These are phyloP conservation scores for Rhodotorula sp. DNA, from an alignment of 1,284 basidiomycete species.

Conservation along the genomic window DNA sequence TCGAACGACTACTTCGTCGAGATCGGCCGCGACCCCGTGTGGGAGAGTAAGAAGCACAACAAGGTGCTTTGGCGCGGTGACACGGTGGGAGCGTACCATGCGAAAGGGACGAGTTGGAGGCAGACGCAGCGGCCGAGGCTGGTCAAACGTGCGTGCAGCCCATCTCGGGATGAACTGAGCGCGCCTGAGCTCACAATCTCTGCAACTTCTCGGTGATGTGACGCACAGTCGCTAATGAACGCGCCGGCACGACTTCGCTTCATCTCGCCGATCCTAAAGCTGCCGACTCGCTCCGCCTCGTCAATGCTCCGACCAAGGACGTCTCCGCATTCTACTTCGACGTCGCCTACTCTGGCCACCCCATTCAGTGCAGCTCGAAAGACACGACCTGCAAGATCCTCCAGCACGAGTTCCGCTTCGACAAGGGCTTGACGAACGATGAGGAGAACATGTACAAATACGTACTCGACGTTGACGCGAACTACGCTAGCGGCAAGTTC, in stretches of 20 bases:
- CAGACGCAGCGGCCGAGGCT: conserved; percentile 27
- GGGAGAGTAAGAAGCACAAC: conserved; percentile 51
- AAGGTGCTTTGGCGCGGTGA: conserved; percentile 51
- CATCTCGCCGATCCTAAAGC: conserved; percentile 18
- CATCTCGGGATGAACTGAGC: neutral
- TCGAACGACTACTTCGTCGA: conserved; percentile 39
- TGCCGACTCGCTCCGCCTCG: conserved; percentile 20
- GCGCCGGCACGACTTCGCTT: conserved; percentile 1
- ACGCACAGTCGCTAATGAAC: conserved; percentile 14
- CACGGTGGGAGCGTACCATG: conserved; percentile 47
- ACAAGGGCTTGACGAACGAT: conserved; percentile 5
- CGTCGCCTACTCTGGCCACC: conserved; percentile 25
- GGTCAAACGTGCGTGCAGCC: conserved; percentile 20
- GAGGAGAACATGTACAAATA: conserved; percentile 44
- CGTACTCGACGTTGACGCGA: conserved; percentile 45
- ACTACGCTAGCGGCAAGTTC: conserved; percentile 41
- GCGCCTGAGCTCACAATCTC: too few species aligned
- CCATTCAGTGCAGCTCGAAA: conserved; percentile 27
- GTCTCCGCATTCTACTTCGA: conserved; percentile 32
- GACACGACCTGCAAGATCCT: conserved; percentile 29
- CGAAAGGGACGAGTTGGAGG: conserved; percentile 25
- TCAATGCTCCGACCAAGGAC: neutral
- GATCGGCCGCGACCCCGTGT: conserved; percentile 44
- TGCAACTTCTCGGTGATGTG: neutral
- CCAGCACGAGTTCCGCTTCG: conserved; percentile 19